Percentiles rank a stretch among this genome's conserved stretches.
Evolutionary conservation across 306 rosid genomes (phyloP).

Genomic region (Vigna nakashimae): DNA sequence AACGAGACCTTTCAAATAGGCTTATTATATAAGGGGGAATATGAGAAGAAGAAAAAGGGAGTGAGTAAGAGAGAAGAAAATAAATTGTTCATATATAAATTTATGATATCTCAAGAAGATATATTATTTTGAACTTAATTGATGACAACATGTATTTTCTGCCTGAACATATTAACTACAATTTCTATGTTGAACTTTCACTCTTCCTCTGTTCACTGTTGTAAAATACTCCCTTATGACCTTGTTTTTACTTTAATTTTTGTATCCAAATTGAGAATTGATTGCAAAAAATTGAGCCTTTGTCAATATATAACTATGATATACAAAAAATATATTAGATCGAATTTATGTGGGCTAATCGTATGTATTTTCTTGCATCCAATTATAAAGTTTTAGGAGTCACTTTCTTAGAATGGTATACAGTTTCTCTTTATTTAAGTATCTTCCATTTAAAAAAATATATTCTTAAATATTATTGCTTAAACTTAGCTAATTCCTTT

Average conservation of each 20-base stretch:
- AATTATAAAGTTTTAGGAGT: neutral
- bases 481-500: neutral
- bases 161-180: neutral
- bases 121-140: neutral
- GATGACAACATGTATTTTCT: neutral
- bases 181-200: neutral
- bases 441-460: neutral
- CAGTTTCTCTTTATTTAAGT: neutral
- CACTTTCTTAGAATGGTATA: neutral
- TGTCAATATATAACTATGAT: neutral
- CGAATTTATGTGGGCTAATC: neutral
- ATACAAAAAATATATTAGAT: neutral
- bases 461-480: constrained; percentile 4
- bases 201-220: neutral
- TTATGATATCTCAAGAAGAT: neutral
- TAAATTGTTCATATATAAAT: neutral
- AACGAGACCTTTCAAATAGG: neutral
- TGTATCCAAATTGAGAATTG: neutral
- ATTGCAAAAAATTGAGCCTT: neutral
- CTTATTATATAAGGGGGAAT: neutral
- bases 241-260: neutral
- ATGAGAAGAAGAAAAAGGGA: neutral
- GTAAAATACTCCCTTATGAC: neutral
- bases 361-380: neutral
- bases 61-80: neutral